phyloP scores from a whole-genome alignment of 257 asterid genomes.

The Solanum habrochaites region DNA sequence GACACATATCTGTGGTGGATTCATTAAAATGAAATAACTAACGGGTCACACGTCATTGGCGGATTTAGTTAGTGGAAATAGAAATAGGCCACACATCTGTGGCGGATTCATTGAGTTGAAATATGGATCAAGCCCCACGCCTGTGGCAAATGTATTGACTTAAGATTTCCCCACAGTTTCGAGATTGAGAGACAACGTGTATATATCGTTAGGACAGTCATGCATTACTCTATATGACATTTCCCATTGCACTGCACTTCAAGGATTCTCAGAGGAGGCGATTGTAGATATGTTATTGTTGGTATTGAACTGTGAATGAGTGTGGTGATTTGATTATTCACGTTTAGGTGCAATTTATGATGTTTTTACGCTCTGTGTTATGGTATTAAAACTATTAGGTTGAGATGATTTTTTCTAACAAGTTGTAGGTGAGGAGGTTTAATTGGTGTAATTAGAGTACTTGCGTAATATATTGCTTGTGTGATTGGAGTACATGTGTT shows the following conservation, averaged over 20 bases:
- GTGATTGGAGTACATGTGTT: no score
- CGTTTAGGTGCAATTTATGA: not conserved
- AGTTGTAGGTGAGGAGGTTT: not conserved
- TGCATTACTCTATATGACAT: not conserved
- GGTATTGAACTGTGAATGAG: not conserved
- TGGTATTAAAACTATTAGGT: not conserved
- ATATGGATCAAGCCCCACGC: no score
- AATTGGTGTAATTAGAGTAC: not conserved
- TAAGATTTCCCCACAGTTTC: not conserved
- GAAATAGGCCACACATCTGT: no score
- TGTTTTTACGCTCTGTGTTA: not conserved
- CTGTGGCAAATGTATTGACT: no score
- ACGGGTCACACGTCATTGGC: no score
- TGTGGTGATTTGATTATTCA: not conserved
- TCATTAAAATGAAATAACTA: no score
- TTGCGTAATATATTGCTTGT: no score
- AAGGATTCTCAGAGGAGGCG: not conserved
- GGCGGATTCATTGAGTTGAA: no score
- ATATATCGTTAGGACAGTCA: not conserved
- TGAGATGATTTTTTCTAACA: not conserved
- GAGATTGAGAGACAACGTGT: not conserved
- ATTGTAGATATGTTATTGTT: not conserved
- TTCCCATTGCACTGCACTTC: not conserved
- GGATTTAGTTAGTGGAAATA: no score
- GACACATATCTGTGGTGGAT: no score